Evolutionary conservation across 1,284 basidiomycete species (phyloP), one percentile per base, ranked within the genome.

Genomic region (Moesziomyces sp.): DNA sequence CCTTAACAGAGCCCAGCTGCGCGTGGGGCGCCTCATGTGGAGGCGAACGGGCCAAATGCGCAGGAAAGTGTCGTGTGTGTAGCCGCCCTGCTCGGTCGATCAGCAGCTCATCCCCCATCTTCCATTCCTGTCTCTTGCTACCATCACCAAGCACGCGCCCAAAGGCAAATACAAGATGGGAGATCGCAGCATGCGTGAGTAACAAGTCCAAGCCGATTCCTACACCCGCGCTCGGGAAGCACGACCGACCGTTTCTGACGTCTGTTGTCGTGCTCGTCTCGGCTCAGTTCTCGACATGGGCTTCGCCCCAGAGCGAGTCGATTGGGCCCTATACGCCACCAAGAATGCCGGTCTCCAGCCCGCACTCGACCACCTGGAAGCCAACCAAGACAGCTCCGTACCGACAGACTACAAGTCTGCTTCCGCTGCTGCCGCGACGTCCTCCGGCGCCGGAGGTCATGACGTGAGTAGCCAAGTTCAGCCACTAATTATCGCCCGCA

Each of bases 311-410:
- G 79, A 78, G 28, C 70, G 81, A 47, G 76, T 83, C 33, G 82
- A 82, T 14, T 84, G 81, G 81, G 81, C 82, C 9, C 75, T 84
- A 14, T 77, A 73, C 9, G 65, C 58, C 0, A 83, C 82, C 3
- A 61, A 65, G 23, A 71, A 68, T 38, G 64, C 69, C 6, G 77
- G 79, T 3, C 72, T 84, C 1, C 76, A 81, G 56, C 65, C 79
- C 7, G 80, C 81, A 3, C 72, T 84, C n/a, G 81, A 84, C 43
- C 82, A 84, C 48, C 67, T 84, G 24, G 77, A 81, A 42, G 80
- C 74, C 11, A 76, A 84, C 43, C 73, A 78, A 46, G 82, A 81
- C 47, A 61, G 65, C 18, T 52, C 76, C 16, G 65, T 83, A 9
- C 81, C 82, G 9, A 35, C 59, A 1, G 64, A 79, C 50, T 77